phyloP scores from a whole-genome alignment of 305 asterid genomes.

The Fraxinus ornus region DNA sequence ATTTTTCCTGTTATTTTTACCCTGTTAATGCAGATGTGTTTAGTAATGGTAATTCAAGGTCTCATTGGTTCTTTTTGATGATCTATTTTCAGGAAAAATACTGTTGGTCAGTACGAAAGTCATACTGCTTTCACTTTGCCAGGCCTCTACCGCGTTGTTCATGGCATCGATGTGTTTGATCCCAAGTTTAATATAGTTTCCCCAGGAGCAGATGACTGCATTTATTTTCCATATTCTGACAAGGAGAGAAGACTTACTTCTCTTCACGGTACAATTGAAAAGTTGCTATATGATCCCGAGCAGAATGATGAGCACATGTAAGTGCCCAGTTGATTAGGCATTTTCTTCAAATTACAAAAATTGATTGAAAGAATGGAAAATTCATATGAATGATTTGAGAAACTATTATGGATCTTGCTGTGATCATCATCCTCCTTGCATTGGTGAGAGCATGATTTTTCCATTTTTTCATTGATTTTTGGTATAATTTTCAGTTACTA shows the following conservation, averaged over 20 bases:
- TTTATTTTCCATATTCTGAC: constrained; percentile 75
- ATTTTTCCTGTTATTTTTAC: neutral
- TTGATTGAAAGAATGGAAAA: neutral
- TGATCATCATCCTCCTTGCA: too few species aligned
- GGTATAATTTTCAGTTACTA: neutral
- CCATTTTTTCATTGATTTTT: neutral
- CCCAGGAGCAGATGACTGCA: constrained; percentile 92
- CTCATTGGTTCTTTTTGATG: neutral
- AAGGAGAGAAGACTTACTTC: constrained; percentile 72
- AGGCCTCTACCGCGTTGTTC: constrained; percentile 88
- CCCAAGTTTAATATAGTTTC: constrained; percentile 97
- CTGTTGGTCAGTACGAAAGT: constrained; percentile 96
- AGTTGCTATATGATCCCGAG: constrained; percentile 70
- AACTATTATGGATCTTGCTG: too few species aligned
- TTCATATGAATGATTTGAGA: too few species aligned
- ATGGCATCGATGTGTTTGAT: constrained; percentile 95
- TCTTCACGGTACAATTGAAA: constrained; percentile 66
- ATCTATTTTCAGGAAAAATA: constrained; percentile 61
- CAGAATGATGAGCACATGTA: constrained; percentile 84
- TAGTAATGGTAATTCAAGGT: neutral
- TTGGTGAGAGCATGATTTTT: too few species aligned
- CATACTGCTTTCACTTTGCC: constrained; percentile 91
- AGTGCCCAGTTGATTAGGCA: constrained; percentile 24
- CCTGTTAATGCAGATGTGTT: neutral
- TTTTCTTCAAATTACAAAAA: neutral